These are phyloP conservation scores for Magnolia kwangsiensis DNA, from an alignment of 164 flowering plant species.

Conservation along the genomic window DNA sequence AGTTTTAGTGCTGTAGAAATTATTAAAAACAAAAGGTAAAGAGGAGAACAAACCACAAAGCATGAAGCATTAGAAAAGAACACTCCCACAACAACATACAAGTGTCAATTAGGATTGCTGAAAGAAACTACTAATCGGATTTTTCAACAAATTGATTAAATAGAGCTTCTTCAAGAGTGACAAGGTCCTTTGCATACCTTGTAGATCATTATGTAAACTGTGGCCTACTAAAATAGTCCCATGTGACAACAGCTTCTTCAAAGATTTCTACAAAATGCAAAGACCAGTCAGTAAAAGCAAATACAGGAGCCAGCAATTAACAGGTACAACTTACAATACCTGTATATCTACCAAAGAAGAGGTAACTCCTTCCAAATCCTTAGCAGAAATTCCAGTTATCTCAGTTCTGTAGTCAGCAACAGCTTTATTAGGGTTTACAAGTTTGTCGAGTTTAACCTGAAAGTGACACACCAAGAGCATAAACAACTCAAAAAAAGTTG, in stretches of 20 bases:
- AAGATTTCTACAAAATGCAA: slow-evolving; percentile 43
- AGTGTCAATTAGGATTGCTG: background rate
- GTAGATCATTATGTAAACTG: slow-evolving; percentile 69
- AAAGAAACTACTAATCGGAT: background rate
- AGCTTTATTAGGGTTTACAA: slow-evolving; percentile 71
- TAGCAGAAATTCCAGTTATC: slow-evolving; percentile 72
- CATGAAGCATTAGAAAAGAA: background rate
- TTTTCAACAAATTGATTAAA: background rate
- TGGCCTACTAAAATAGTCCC: slow-evolving; percentile 87
- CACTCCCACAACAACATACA: background rate
- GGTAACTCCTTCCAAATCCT: slow-evolving; percentile 60
- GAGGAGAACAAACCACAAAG: slow-evolving; percentile 1
- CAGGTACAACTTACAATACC: slow-evolving; percentile 31
- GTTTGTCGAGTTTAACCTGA: slow-evolving; percentile 71
- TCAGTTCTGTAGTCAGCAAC: slow-evolving; percentile 74
- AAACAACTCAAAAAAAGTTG: slow-evolving; percentile 1
- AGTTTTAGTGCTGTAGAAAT: too few relatives aligned
- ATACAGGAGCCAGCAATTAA: background rate
- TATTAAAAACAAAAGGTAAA: slow-evolving; percentile 4
- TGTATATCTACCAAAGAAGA: slow-evolving; percentile 67
- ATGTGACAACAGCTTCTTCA: slow-evolving; percentile 56
- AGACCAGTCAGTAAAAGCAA: slow-evolving; percentile 7
- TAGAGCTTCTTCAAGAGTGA: background rate
- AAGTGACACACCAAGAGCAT: slow-evolving; percentile 4
- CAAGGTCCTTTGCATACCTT: slow-evolving; percentile 40